Evolutionary conservation across 306 rosid species (phyloP).

Genomic region (Acacia melanoxylon): DNA sequence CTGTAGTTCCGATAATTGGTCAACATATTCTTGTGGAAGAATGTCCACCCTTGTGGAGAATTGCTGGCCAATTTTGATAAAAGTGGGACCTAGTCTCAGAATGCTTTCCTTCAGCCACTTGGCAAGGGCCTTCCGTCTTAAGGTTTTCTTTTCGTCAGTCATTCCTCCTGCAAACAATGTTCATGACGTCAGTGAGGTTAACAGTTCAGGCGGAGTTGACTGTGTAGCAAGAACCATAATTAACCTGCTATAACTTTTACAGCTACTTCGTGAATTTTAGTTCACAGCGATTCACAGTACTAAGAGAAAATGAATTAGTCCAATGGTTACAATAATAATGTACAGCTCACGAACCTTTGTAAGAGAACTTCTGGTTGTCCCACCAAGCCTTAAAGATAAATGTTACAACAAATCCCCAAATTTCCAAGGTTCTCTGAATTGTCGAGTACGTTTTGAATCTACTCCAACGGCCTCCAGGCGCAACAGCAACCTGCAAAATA

Average conservation of each 20-base stretch:
- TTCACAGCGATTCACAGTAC: background rate
- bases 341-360: conserved; percentile 54
- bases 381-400: conserved; percentile 86
- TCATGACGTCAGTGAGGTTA: conserved; percentile 6
- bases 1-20: conserved; percentile 98
- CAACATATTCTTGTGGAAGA: conserved; percentile 96
- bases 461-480: conserved; percentile 98
- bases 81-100: conserved; percentile 96
- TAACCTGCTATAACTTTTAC: conserved; percentile 2
- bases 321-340: background rate
- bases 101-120: conserved; percentile 97
- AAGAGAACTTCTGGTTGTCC: conserved; percentile 72
- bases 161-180: conserved; percentile 66
- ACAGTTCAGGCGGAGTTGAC: background rate
- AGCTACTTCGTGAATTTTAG: conserved; percentile 13
- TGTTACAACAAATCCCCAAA: conserved; percentile 95
- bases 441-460: conserved; percentile 96
- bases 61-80: conserved; percentile 98
- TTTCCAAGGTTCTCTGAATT: conserved; percentile 93
- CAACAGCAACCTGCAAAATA: conserved; percentile 74
- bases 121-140: conserved; percentile 82
- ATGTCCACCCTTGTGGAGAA: conserved; percentile 99
- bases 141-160: conserved; percentile 77
- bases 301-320: background rate
- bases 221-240: conserved; percentile 14